Conservation (phyloP, 2,329 filamentous ascomycete species). For the Beauveria caledonica region DNA sequence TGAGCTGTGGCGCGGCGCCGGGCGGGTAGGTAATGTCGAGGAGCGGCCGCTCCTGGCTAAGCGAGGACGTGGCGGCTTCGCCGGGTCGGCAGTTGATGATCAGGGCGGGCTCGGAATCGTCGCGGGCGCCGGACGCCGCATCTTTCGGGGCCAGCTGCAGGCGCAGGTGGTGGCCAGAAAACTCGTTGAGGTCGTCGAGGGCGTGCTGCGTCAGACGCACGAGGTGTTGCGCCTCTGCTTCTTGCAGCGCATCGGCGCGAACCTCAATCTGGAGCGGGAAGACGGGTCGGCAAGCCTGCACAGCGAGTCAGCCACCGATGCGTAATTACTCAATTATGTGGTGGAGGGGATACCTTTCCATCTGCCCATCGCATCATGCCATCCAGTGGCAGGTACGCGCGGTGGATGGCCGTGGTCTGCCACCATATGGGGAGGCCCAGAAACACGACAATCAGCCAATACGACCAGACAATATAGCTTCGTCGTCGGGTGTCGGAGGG, state of each 20-base stretch:
- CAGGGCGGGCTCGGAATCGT: constrained; percentile 50
- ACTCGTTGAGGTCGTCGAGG: constrained; percentile 79
- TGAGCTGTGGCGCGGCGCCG: constrained; percentile 57
- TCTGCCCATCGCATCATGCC: constrained; percentile 90
- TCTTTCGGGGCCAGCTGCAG: constrained; percentile 27
- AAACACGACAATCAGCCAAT: constrained; percentile 79
- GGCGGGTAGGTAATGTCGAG: constrained; percentile 72
- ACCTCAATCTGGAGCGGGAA: constrained; percentile 81
- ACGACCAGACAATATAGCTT: constrained; percentile 70
- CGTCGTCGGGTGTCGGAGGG: constrained; percentile 60
- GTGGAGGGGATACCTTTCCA: constrained; percentile 55
- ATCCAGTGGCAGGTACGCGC: constrained; percentile 72
- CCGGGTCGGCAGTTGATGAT: constrained; percentile 63
- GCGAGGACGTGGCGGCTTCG: constrained; percentile 49
- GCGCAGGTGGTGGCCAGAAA: constrained; percentile 74
- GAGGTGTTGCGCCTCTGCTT: constrained; percentile 62
- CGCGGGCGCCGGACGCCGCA: constrained; percentile 21
- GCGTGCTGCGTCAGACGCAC: constrained; percentile 76
- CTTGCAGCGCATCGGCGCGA: constrained; percentile 57
- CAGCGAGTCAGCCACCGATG: background rate
- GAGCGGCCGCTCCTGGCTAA: constrained; percentile 61
- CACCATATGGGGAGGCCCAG: constrained; percentile 93
- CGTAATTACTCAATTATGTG: no score
- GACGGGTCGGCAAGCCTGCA: constrained; percentile 76
- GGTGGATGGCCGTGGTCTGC: constrained; percentile 86